Conservation (phyloP, 2,329 filamentous ascomycete genomes). For the Hirsutella minnesotensis region DNA sequence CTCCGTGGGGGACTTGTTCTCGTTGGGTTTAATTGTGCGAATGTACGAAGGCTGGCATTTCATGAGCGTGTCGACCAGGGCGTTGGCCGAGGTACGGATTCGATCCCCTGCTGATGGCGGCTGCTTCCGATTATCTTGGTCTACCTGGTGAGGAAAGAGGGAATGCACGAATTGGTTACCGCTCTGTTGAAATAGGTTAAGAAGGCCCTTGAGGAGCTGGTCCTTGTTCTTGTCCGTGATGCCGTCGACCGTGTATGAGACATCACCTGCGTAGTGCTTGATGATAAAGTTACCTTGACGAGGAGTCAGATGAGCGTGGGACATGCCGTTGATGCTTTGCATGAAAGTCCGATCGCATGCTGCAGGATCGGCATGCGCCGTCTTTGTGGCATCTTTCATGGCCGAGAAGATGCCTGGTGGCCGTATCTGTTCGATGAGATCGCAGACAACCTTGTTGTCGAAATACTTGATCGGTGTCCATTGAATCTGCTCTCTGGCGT, state of each 20-base stretch:
- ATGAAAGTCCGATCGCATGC: conserved; percentile 95
- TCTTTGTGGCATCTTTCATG: conserved; percentile 94
- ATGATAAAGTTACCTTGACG: conserved; percentile 95
- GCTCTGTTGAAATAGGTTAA: conserved; percentile 76
- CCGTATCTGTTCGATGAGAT: conserved; percentile 83
- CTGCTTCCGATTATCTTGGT: conserved; percentile 89
- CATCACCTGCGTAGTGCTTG: conserved; percentile 97
- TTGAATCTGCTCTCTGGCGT: conserved; percentile 87
- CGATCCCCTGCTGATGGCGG: conserved; percentile 93
- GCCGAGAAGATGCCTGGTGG: conserved; percentile 91
- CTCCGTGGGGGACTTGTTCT: conserved; percentile 91
- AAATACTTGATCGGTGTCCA: conserved; percentile 99
- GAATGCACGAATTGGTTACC: conserved; percentile 77
- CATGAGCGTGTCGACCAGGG: conserved; percentile 89
- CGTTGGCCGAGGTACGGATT: conserved; percentile 89
- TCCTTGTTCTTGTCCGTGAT: conserved; percentile 99
- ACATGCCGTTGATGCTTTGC: conserved; percentile 81
- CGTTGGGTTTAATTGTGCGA: conserved; percentile 97
- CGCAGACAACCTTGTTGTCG: conserved; percentile 98
- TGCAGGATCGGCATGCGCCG: conserved; percentile 89
- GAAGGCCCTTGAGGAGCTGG: conserved; percentile 82
- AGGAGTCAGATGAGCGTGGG: conserved; percentile 81
- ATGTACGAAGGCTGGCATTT: conserved; percentile 97
- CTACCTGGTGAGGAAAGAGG: conserved; percentile 84
- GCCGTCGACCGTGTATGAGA: conserved; percentile 84